A percentile compares a stretch with the other conserved stretches of the same genome.
phyloP scores from a whole-genome alignment of 495 filamentous ascomycete species.

The Rhizodiscina lignyota region DNA sequence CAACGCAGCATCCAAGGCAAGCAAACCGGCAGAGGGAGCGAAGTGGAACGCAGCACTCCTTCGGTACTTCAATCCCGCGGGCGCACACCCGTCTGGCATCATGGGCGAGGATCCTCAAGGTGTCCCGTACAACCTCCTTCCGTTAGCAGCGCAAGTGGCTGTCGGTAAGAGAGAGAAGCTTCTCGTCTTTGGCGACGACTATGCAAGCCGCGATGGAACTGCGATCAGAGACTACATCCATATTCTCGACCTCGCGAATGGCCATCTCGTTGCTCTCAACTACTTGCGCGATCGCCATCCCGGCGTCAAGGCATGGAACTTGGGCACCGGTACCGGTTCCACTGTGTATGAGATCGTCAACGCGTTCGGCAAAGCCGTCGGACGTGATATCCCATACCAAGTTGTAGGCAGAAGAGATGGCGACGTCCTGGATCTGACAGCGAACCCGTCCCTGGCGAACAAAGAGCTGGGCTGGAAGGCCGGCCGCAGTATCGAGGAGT shows the following conservation, averaged over 20 bases:
- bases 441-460: slow-evolving; percentile 76
- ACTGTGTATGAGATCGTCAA: slow-evolving; percentile 97
- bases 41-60: slow-evolving; percentile 89
- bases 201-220: slow-evolving; percentile 60
- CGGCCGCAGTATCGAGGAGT: slow-evolving; percentile 73
- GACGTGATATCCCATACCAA: slow-evolving; percentile 71
- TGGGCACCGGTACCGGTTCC: slow-evolving; percentile 87
- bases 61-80: slow-evolving; percentile 95
- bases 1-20: slow-evolving; percentile 63
- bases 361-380: slow-evolving; percentile 76
- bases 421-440: slow-evolving; percentile 87
- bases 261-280: slow-evolving; percentile 82
- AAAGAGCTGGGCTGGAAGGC: slow-evolving; percentile 87
- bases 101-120: slow-evolving; percentile 98
- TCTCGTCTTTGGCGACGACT: slow-evolving; percentile 89
- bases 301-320: slow-evolving; percentile 89
- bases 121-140: slow-evolving; percentile 88
- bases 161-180: slow-evolving; percentile 91
- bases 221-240: slow-evolving; percentile 66
- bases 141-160: slow-evolving; percentile 86
- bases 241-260: slow-evolving; percentile 75
- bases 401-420: slow-evolving; percentile 69
- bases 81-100: slow-evolving; percentile 85
- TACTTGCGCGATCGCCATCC: slow-evolving; percentile 81
- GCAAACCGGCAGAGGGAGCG: slow-evolving; percentile 49